Evolutionary conservation across 2,329 filamentous ascomycete genomes (phyloP).

Genomic region (Trichoderma gracile): DNA sequence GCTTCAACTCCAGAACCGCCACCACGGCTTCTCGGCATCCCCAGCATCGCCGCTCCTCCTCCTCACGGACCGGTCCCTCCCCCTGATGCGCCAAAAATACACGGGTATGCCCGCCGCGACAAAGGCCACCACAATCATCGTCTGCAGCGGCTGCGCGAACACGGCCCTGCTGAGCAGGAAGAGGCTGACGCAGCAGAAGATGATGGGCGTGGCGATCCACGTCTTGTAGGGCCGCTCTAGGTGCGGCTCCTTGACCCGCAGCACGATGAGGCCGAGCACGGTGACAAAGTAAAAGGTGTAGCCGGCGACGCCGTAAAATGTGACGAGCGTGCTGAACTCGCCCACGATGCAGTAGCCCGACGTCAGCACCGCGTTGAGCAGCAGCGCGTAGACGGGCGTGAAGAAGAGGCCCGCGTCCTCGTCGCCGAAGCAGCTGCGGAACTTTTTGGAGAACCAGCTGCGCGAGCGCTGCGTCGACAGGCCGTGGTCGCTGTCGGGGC

Average conservation of each 20-base stretch:
- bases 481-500: conserved; percentile 37
- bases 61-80: conserved; percentile 53
- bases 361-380: conserved; percentile 76
- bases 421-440: conserved; percentile 70
- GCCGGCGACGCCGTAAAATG: conserved; percentile 95
- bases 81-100: conserved; percentile 82
- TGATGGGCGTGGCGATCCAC: conserved; percentile 95
- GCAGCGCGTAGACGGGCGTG: conserved; percentile 90
- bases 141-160: conserved; percentile 89
- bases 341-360: conserved; percentile 78
- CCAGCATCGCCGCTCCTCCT: conserved; percentile 43
- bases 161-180: conserved; percentile 87
- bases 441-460: conserved; percentile 58
- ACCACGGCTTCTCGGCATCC: conserved; percentile 45
- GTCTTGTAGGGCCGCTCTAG: conserved; percentile 90
- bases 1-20: conserved; percentile 60
- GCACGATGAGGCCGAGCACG: conserved; percentile 86
- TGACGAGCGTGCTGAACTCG: conserved; percentile 88
- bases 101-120: conserved; percentile 81
- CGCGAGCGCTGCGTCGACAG: conserved; percentile 50
- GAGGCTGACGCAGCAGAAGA: conserved; percentile 96
- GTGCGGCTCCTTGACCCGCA: conserved; percentile 82
- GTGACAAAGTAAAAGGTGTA: conserved; percentile 98
- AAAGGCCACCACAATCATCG: conserved; percentile 81
- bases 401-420: conserved; percentile 79